Percentiles rank a stretch among this genome's conserved stretches.
These are phyloP conservation scores for Ensete ventricosum DNA, from an alignment of 176 grass and related monocot genomes.

Conservation along the genomic window DNA sequence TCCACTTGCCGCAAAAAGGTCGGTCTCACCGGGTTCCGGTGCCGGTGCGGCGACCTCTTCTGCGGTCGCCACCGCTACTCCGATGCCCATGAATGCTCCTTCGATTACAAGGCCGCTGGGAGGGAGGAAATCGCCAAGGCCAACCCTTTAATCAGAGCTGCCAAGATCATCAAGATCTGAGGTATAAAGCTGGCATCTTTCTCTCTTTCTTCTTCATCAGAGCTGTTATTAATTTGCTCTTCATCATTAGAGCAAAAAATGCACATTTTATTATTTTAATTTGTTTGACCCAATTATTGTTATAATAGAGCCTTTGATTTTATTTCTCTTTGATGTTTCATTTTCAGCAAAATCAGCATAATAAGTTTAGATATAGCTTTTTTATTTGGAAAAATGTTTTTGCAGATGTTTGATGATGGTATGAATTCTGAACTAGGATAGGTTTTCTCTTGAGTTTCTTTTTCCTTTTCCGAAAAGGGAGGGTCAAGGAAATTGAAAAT, in stretches of 20 bases:
- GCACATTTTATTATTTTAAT: too few species aligned
- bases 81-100: conserved; percentile 35
- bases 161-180: conserved; percentile 47
- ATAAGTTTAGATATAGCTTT: too few species aligned
- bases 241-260: neutral
- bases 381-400: too few species aligned
- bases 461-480: too few species aligned
- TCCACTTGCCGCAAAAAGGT: conserved; percentile 30
- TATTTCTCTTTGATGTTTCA: too few species aligned
- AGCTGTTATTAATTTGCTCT: neutral
- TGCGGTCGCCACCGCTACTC: conserved; percentile 34
- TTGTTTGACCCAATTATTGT: too few species aligned
- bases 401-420: too few species aligned
- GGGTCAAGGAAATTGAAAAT: too few species aligned
- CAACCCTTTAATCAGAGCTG: conserved; percentile 37
- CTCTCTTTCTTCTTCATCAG: neutral
- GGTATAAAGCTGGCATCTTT: conserved; percentile 4
- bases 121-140: conserved; percentile 40
- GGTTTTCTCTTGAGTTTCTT: too few species aligned
- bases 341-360: too few species aligned
- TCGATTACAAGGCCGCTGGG: conserved; percentile 33
- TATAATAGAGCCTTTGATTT: too few species aligned
- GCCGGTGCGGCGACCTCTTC: conserved; percentile 36
- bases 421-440: too few species aligned
- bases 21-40: conserved; percentile 28